A percentile compares a stretch with the other conserved stretches of the same genome.
phyloP scores from a whole-genome alignment of 257 asterid genomes.

The Verbena officinalis region DNA sequence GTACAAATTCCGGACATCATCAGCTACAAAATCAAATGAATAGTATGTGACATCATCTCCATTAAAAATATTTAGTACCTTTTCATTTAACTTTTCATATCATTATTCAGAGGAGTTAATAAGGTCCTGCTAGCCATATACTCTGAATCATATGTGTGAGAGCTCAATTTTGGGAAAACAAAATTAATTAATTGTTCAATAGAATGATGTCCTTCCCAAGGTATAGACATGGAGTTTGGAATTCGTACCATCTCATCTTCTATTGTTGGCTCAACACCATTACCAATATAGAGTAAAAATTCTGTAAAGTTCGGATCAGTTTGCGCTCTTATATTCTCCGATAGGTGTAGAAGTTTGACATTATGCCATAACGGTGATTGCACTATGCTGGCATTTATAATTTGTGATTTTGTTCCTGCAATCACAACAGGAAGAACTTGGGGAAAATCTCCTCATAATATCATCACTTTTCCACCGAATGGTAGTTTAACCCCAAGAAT shows the following conservation, averaged over 20 bases:
- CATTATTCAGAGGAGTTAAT: not conserved
- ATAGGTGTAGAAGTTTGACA: too few species aligned
- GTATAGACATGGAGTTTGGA: not conserved
- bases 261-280: not conserved
- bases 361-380: too few species aligned
- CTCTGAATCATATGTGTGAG: not conserved
- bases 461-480: slow-evolving; percentile 16
- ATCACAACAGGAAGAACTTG: not conserved
- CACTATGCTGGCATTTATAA: not conserved
- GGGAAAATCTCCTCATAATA: slow-evolving; percentile 9
- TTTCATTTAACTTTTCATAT: not conserved
- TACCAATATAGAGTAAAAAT: not conserved
- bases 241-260: not conserved
- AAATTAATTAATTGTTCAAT: not conserved
- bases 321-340: too few species aligned
- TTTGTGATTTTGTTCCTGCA: not conserved
- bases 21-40: not conserved
- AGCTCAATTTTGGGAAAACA: not conserved
- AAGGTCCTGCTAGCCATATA: not conserved
- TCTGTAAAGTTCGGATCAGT: not conserved
- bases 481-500: not conserved
- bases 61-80: not conserved
- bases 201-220: not conserved
- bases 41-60: not conserved
- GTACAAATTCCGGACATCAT: not conserved